Percentiles rank a stretch among this genome's conserved stretches.
Conservation (phyloP, 805 yeast species). For the Hanseniaspora mollemarum region DNA sequence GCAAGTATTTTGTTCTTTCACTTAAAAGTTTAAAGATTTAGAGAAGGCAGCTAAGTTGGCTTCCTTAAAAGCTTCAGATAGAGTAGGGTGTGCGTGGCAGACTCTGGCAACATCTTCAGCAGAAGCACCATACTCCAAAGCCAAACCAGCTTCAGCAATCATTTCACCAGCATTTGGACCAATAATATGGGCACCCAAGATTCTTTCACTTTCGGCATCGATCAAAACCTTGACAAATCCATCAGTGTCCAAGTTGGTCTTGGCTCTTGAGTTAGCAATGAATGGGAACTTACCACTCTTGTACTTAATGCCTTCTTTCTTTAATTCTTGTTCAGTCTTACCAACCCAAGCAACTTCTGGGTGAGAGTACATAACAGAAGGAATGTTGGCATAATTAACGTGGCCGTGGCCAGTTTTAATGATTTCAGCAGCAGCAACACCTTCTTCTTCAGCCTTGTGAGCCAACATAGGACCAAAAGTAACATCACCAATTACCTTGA, state of each 20-base stretch:
- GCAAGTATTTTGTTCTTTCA: not conserved
- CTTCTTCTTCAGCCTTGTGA: slow-evolving; percentile 99
- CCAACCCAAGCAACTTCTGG: slow-evolving; percentile 99
- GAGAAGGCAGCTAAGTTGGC: slow-evolving; percentile 87
- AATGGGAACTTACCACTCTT: slow-evolving; percentile 97
- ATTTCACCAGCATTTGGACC: slow-evolving; percentile 99
- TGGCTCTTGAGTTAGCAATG: slow-evolving; percentile 98
- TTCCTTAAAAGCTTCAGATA: slow-evolving; percentile 96
- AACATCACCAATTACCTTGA: slow-evolving; percentile 95
- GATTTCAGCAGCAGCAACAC: slow-evolving; percentile 95
- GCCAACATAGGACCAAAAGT: slow-evolving; percentile 99
- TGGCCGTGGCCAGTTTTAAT: slow-evolving; percentile 91
- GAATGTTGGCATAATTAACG: slow-evolving; percentile 94
- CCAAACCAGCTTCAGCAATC: slow-evolving; percentile 98
- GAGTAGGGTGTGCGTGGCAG: slow-evolving; percentile 98
- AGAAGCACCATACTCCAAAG: slow-evolving; percentile 96
- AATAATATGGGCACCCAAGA: slow-evolving; percentile 90
- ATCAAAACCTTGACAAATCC: slow-evolving; percentile 93
- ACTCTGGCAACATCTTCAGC: slow-evolving; percentile 96
- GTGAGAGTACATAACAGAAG: slow-evolving; percentile 97
- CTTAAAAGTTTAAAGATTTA: slow-evolving; percentile 77
- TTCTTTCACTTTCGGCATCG: slow-evolving; percentile 94
- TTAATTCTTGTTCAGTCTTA: slow-evolving; percentile 85
- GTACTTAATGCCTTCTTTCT: slow-evolving; percentile 82
- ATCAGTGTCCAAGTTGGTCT: slow-evolving; percentile 92